Percentiles rank a stretch among this genome's conserved stretches.
These are phyloP conservation scores for Lipomyces yamadae DNA, from an alignment of 805 yeast species.

Conservation along the genomic window DNA sequence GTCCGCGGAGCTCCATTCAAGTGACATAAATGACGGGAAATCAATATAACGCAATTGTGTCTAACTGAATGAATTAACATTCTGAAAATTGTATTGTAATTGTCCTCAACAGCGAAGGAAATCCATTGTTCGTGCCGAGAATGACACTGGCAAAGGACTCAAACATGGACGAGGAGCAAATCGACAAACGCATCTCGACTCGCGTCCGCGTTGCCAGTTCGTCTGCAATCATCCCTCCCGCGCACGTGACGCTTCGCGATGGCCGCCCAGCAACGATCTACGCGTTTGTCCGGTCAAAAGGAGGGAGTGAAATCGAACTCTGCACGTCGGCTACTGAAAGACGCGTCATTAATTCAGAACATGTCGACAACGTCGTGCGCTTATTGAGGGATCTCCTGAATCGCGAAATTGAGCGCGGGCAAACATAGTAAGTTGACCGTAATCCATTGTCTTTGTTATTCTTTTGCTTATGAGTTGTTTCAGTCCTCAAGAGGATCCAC, in stretches of 20 bases:
- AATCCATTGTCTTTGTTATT: background rate
- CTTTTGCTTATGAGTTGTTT: background rate
- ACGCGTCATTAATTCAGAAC: background rate
- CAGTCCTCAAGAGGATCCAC: conserved; percentile 52
- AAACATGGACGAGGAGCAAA: background rate
- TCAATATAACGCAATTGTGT: too few relatives aligned
- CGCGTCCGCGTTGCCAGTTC: background rate
- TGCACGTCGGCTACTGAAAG: conserved; percentile 9
- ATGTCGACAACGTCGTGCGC: conserved; percentile 5
- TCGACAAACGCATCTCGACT: background rate
- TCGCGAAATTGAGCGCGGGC: conserved; percentile 69
- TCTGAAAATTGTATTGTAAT: too few relatives aligned
- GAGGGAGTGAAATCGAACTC: conserved; percentile 11
- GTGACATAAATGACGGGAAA: too few relatives aligned
- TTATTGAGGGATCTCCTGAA: conserved; percentile 54
- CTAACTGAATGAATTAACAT: too few relatives aligned
- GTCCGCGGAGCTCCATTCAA: too few relatives aligned
- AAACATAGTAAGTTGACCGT: conserved; percentile 55
- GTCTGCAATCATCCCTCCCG: conserved; percentile 12
- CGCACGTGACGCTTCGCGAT: conserved; percentile 16
- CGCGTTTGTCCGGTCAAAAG: conserved; percentile 20
- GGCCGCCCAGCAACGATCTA: conserved; percentile 28
- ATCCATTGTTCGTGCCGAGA: background rate
- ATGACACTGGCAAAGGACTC: background rate
- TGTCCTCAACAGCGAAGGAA: background rate